phyloP scores from a whole-genome alignment of 306 rosid genomes.

The Cucumis cinereus region DNA sequence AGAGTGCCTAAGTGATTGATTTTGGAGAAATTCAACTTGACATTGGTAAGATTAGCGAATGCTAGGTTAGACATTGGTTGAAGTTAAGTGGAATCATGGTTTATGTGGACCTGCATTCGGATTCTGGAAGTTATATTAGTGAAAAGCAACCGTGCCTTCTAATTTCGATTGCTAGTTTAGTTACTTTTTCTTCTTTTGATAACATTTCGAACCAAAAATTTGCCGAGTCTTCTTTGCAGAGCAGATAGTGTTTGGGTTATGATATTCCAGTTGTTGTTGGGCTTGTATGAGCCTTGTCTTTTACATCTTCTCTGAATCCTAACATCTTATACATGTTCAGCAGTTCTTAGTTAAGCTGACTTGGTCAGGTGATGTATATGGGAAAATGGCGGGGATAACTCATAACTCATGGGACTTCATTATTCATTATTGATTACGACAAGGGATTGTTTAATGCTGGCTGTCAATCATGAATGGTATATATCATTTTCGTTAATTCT shows the following conservation, averaged over 20 bases:
- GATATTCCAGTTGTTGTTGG: not conserved
- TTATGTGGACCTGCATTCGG: not conserved
- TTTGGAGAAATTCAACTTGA: not conserved
- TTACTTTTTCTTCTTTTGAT: not conserved
- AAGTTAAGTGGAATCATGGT: not conserved
- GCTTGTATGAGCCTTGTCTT: not conserved
- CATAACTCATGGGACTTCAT: not conserved
- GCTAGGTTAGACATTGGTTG: not conserved
- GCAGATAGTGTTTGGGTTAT: not conserved
- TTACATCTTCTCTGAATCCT: not conserved
- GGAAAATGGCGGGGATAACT: not conserved
- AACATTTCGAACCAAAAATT: not conserved
- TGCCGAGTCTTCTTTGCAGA: not conserved
- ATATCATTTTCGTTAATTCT: not conserved
- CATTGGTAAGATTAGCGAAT: not conserved
- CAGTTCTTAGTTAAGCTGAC: not conserved
- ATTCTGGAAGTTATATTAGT: not conserved
- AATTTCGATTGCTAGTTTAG: not conserved
- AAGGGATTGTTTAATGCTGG: not conserved
- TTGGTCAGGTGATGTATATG: not conserved
- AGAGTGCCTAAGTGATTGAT: not conserved
- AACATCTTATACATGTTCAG: not conserved
- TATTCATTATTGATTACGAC: not conserved
- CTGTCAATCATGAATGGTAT: not conserved
- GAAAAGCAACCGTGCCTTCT: not conserved